Base-by-base conservation (phyloP, 805 yeast species). In the Vanderwaltozyma tropicalis region DNA sequence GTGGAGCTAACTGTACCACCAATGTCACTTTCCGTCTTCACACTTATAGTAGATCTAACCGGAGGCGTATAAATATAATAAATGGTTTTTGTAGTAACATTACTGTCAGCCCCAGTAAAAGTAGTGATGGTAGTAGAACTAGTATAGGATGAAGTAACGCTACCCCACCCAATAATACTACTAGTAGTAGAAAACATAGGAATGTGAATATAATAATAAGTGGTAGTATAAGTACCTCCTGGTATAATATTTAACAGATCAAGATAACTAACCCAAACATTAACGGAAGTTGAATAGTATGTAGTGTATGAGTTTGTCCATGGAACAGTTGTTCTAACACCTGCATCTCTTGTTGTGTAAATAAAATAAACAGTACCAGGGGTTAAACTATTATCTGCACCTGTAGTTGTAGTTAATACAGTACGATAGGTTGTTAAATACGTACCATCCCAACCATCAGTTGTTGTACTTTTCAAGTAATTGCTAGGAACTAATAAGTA, bases 61-160 rank as follows among this genome's bases (percentile, higher is more conserved):
- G 19, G 20, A 12, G 26, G 34, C 8, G 34, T 21, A 12, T n/a
- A 7, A n/a, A 31, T 20, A 31, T 21, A n/a, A 15, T 31, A 31
- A 31, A 10, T n/a, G 16, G 13, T 34, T 10, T 21, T 27, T 19
- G 32, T 41, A 12, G 40, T 41, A 11, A 31, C 24, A 33, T 45
- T 45, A 31, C 50, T 47, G 22, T 45, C 47, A 19, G 29, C 22
- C 8, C 20, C 28, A 2, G 17, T 14, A 14, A 31, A 16, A 3
- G 26, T 11, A n/a, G 5, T 27, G 16, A 13, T 19, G 2, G 12
- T 27, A 14, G 14, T 16, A 13, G 5, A 5, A 12, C 5, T 4
- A 3, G 26, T 15, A 14, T 7, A 21, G 8, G 11, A 4, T 20
- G 16, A 20, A 21, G 26, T 6, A 31, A 7, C 3, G 26, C n/a